Conservation (phyloP, 352 stramenopile species). For the Phytopythium sindhum region DNA sequence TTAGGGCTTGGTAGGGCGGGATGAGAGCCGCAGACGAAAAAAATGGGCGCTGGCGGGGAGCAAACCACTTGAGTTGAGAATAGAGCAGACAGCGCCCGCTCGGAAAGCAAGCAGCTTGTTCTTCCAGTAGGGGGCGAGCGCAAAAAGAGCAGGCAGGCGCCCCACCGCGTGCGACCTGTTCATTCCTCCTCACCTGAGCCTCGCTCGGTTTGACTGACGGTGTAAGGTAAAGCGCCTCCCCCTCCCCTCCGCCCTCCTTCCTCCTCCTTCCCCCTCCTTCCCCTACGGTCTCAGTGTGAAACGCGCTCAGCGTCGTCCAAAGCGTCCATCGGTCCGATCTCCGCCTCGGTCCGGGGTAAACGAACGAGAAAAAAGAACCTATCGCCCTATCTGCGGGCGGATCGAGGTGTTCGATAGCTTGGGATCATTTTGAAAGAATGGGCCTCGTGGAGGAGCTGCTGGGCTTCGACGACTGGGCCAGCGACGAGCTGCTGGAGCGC, state of each 20-base stretch:
- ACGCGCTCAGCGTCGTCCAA: neutral
- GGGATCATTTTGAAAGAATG: neutral
- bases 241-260: neutral
- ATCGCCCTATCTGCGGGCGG: neutral
- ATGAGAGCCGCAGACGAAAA: neutral
- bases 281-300: neutral
- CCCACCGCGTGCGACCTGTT: too few relatives aligned
- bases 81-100: too few relatives aligned
- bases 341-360: neutral
- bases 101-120: too few relatives aligned
- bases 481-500: slow-evolving; percentile 8
- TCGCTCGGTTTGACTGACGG: too few relatives aligned
- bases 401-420: too few relatives aligned
- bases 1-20: neutral
- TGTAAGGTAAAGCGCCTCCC: too few relatives aligned
- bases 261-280: too few relatives aligned
- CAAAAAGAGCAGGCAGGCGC: too few relatives aligned
- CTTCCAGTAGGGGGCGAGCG: too few relatives aligned
- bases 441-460: slow-evolving; percentile 3
- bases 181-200: too few relatives aligned
- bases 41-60: neutral
- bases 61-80: neutral
- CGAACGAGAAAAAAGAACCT: neutral
- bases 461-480: slow-evolving; percentile 1
- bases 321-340: neutral